Base-by-base conservation (phyloP, 768 basidiomycete species). In the Leccinum imitatum region DNA sequence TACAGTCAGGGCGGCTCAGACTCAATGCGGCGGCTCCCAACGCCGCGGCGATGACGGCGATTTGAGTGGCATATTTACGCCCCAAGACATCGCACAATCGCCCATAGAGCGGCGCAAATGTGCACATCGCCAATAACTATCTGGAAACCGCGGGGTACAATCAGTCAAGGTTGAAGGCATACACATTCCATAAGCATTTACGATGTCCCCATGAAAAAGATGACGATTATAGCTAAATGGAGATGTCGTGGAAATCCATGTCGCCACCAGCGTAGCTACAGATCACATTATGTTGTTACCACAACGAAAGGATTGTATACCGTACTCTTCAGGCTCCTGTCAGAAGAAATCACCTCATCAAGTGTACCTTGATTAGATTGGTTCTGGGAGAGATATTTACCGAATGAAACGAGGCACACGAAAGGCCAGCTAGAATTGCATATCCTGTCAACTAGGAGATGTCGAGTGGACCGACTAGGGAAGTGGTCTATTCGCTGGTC, bases 31-130 rank as follows among this genome's bases (percentile, higher is more conserved):
- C 67, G 0, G 87, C 85, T 4, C 91, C 90, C 2, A 87, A 57
- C 23, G 75, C 81, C 4, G 86, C 81, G 53, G 85, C 84, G 9
- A 83, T 59, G 2, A 91, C 75, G 3, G 89, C 90, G 0, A 78
- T 76, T 58, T 85, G 87, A 65, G 85, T 86, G 10, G 90, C 90
- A 37, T 82, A 82, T 62, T 82, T 78, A 21, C 91, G 79, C 9
- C 91, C 91, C 72, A 92, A 70, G 14, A 89, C 87, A 71, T 90
- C 85, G 68, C 84, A 89, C 17, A 93, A 75, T 19, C 90, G 83
- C 39, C 91, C 91, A 69, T 92, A 92, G 8, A 93, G 77, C 0
- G 90, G 91, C 2, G 89, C 91, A 65, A 92, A 92, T 2, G 90
- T 90, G 70, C 87, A 90, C 15, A 83, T 90, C 10, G 91, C 87